Conservation (phyloP, 331 rosid genomes). For the Acacia concinna region DNA sequence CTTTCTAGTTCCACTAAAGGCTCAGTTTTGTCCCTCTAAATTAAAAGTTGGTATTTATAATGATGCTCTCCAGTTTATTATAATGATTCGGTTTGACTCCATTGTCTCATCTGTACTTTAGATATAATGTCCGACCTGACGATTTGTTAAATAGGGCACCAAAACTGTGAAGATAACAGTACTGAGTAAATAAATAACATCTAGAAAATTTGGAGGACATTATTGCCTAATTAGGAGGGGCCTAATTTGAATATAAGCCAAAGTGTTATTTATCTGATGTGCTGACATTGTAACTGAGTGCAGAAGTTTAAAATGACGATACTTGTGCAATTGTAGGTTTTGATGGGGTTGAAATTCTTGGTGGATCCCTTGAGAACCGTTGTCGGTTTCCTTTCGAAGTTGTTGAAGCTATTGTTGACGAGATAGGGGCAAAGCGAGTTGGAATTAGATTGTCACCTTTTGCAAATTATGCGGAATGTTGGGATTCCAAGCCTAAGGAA, state of each 20-base stretch:
- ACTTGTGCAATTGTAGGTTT: constrained; percentile 46
- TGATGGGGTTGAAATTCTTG: constrained; percentile 87
- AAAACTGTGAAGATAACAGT: not conserved
- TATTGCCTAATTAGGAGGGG: not conserved
- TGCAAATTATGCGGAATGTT: constrained; percentile 43
- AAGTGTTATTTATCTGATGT: not conserved
- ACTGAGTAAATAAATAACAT: not conserved
- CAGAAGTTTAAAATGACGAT: not conserved
- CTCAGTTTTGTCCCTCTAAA: not conserved
- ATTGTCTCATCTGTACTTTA: not conserved
- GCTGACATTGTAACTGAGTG: not conserved
- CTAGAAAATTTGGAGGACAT: not conserved
- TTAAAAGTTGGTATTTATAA: not conserved
- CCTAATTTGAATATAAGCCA: not conserved
- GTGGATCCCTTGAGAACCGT: constrained; percentile 80
- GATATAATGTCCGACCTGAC: not conserved
- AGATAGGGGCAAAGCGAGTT: constrained; percentile 75
- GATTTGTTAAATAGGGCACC: not conserved
- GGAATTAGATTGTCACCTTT: constrained; percentile 81
- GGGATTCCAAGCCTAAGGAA: constrained; percentile 63
- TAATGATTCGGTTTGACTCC: not conserved
- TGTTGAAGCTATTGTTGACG: constrained; percentile 61
- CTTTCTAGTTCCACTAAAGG: not conserved
- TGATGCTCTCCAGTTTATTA: not conserved
- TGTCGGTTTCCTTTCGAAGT: constrained; percentile 63